Evolutionary conservation across 768 basidiomycete species (phyloP).

Genomic region (Phanerochaete sordida): DNA sequence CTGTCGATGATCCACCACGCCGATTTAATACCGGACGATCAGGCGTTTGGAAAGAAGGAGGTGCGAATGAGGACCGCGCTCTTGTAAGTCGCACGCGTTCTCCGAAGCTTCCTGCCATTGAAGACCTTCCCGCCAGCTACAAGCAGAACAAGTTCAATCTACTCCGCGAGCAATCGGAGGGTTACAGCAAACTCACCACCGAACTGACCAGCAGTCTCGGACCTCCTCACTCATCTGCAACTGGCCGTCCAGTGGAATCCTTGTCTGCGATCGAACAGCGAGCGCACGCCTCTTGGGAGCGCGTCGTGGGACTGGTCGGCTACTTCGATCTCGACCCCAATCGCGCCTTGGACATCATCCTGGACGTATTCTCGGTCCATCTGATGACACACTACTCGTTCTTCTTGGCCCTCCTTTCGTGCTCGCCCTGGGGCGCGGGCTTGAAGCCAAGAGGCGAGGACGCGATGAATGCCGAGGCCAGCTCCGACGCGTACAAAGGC

Average conservation of each 20-base stretch:
- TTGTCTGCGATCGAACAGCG: slow-evolving; percentile 56
- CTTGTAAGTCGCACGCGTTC: slow-evolving; percentile 52
- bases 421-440: slow-evolving; percentile 81
- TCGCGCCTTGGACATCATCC: slow-evolving; percentile 86
- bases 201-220: slow-evolving; percentile 80
- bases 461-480: slow-evolving; percentile 35
- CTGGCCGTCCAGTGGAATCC: slow-evolving; percentile 64
- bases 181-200: slow-evolving; percentile 88
- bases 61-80: slow-evolving; percentile 76
- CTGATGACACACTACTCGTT: slow-evolving; percentile 81
- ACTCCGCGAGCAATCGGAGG: slow-evolving; percentile 95
- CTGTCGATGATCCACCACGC: slow-evolving; percentile 55
- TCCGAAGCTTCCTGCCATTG: neutral
- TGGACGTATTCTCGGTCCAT: slow-evolving; percentile 86
- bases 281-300: slow-evolving; percentile 72
- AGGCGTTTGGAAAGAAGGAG: slow-evolving; percentile 71
- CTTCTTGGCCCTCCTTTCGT: slow-evolving; percentile 81
- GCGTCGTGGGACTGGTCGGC: slow-evolving; percentile 84
- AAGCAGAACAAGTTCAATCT: slow-evolving; percentile 99
- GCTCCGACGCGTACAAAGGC: slow-evolving; percentile 43
- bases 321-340: slow-evolving; percentile 98
- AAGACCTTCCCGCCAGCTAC: slow-evolving; percentile 51
- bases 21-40: slow-evolving; percentile 68
- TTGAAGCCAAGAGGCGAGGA: slow-evolving; percentile 17
- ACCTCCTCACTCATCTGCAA: slow-evolving; percentile 64